phyloP scores from a whole-genome alignment of 305 asterid genomes.

The Plantago rigida region DNA sequence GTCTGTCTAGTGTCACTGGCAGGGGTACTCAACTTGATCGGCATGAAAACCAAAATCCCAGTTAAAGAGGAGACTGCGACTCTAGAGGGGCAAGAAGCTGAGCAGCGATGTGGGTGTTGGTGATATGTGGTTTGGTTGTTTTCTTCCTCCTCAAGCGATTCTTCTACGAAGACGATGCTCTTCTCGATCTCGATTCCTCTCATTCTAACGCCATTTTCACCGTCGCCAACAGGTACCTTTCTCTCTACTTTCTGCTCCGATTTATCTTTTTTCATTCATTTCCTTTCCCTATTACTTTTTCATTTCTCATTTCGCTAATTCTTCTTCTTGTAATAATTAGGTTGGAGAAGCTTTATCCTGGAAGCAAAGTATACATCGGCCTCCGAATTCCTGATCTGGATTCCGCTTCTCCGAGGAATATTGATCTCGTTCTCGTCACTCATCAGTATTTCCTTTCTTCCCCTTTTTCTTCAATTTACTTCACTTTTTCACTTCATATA shows the following conservation, averaged over 20 bases:
- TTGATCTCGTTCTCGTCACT: conserved; percentile 67
- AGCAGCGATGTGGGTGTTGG: conserved; percentile 45
- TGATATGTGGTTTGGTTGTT: conserved; percentile 55
- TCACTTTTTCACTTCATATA: too few relatives aligned
- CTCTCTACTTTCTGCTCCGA: background rate
- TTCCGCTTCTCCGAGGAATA: conserved; percentile 58
- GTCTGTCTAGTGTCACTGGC: too few relatives aligned
- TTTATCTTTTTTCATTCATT: background rate
- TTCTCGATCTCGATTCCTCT: conserved; percentile 41
- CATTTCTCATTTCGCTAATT: background rate
- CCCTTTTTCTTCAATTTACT: background rate
- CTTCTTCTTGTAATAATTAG: conserved; percentile 25
- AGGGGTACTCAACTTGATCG: too few relatives aligned
- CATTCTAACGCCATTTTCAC: conserved; percentile 46
- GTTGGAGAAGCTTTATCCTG: conserved; percentile 56
- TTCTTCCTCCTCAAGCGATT: conserved; percentile 39
- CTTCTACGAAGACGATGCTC: conserved; percentile 40
- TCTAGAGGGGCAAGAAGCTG: background rate
- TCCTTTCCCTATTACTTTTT: background rate
- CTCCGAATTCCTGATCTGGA: conserved; percentile 75
- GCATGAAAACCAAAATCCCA: too few relatives aligned
- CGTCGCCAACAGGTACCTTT: conserved; percentile 51
- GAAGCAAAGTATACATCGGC: conserved; percentile 56
- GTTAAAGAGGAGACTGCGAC: too few relatives aligned
- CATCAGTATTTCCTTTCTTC: conserved; percentile 22